Base-by-base conservation (phyloP, 108 stramenopile species). In the Schizochytrium sp. region DNA sequence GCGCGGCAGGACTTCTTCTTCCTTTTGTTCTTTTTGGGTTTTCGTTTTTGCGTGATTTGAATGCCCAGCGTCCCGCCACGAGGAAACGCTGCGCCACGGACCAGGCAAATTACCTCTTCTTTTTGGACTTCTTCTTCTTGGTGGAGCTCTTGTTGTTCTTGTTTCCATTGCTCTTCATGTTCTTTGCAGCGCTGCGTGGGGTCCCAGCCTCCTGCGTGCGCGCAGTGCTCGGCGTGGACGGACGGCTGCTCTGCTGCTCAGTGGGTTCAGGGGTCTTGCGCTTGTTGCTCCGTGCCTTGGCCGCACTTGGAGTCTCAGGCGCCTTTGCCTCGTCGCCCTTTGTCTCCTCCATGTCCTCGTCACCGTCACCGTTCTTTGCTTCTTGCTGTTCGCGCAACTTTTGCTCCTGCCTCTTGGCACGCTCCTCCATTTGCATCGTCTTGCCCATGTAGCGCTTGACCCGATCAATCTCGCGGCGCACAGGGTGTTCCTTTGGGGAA, bases 361-460 rank as follows among this genome's bases (percentile, higher is more conserved):
- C 23, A 23, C 72, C 72, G 58, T 59, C 58, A 59, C 58, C 58
- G n/a, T 59, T 59, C n/a, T 59, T 19, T n/a, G 58, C 58, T n/a
- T 19, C 58, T 23, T 59, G 21, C 18, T 69, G 34, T 69, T 69
- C 63, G 41, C 63, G 63, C 25, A 45, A 18, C 76, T 83, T 83
- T 12, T 47, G 48, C 51, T 83, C 28, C 25, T 47, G 48, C 51
- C 48, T 83, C 76, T 83, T 83, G 12, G 51, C 48, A 12, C 51
- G 45, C 48, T 83, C 51, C 51, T 83, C 76, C 48, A 83, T 53
- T 47, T 53, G 48, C 48, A 83, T 83, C n/a, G 76, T 34, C 51
- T 83, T 83, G 12, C 48, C 76, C 76, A 83, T 83, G 76, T 83
- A 83, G 51, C 51, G 45, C 51, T 83, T 47, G 23, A 83, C 76